Conservation (phyloP, 805 yeast genomes). For the Peterozyma xylosa region DNA sequence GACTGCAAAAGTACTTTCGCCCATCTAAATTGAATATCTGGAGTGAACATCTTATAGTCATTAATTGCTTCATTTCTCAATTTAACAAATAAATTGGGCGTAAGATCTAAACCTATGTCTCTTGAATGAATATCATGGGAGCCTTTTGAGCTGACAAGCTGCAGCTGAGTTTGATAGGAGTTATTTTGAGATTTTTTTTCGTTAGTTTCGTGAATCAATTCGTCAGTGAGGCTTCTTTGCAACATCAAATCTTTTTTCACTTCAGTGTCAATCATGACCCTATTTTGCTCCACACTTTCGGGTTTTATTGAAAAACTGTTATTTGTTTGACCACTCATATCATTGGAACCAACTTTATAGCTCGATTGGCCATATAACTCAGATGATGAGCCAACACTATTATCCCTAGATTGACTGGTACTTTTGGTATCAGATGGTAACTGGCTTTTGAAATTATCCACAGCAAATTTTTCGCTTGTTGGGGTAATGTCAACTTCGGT, state of each 20-base stretch:
- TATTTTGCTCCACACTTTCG: too few relatives aligned
- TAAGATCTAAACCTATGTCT: slow-evolving; percentile 8
- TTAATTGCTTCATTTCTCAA: slow-evolving; percentile 24
- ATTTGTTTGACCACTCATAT: too few relatives aligned
- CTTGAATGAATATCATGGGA: slow-evolving; percentile 2
- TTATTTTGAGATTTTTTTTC: not conserved
- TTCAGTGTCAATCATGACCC: slow-evolving; percentile 3
- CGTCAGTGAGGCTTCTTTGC: slow-evolving; percentile 5
- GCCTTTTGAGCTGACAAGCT: not conserved
- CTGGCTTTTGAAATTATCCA: too few relatives aligned
- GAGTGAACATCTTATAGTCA: slow-evolving; percentile 32
- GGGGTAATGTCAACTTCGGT: too few relatives aligned
- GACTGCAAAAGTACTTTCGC: slow-evolving; percentile 52
- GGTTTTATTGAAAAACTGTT: too few relatives aligned
- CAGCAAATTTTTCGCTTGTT: too few relatives aligned
- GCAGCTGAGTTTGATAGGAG: not conserved
- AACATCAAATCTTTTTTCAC: not conserved
- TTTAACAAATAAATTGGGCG: slow-evolving; percentile 13
- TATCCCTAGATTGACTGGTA: too few relatives aligned
- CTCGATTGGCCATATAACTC: too few relatives aligned
- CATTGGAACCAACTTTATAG: too few relatives aligned
- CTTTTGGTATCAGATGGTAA: too few relatives aligned
- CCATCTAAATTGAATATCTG: slow-evolving; percentile 53
- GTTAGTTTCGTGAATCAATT: slow-evolving; percentile 1
- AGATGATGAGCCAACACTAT: too few relatives aligned